phyloP scores from a whole-genome alignment of 495 filamentous ascomycete species.

The Xylaria telfairii region DNA sequence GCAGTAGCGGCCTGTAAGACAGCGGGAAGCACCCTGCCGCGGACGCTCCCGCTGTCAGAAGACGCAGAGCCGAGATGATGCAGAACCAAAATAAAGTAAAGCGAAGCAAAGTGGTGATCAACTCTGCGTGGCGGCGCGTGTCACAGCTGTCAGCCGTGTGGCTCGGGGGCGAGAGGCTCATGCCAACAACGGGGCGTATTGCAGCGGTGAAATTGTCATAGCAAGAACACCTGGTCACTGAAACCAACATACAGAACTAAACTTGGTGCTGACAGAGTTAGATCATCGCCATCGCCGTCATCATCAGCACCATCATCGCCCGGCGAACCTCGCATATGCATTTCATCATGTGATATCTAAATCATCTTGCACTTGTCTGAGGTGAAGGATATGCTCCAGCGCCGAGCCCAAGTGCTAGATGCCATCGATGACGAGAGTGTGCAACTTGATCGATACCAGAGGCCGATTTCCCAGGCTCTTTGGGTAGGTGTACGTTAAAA shows the following conservation, averaged over 20 bases:
- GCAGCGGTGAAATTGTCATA: neutral
- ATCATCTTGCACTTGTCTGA: neutral
- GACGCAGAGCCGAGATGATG: slow-evolving; percentile 11
- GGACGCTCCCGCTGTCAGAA: slow-evolving; percentile 14
- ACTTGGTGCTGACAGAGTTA: neutral
- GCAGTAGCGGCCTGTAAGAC: slow-evolving; percentile 17
- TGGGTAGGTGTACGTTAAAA: neutral
- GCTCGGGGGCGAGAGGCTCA: slow-evolving; percentile 3
- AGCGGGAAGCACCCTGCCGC: slow-evolving; percentile 9
- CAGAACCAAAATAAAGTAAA: neutral
- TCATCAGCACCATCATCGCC: no score
- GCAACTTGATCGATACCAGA: neutral
- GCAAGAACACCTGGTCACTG: neutral
- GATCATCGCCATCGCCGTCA: no score
- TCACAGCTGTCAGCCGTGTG: neutral
- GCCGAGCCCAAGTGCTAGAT: neutral
- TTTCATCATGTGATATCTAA: slow-evolving; percentile 26
- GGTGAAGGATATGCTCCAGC: neutral
- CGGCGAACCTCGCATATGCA: slow-evolving; percentile 22
- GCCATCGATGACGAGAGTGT: neutral
- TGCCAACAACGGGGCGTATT: neutral
- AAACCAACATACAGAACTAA: slow-evolving; percentile 9
- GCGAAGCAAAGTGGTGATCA: neutral
- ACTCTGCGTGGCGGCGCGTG: neutral
- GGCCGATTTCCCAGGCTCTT: neutral